These are phyloP conservation scores for Chlorociboria aeruginascens DNA, from an alignment of 495 filamentous ascomycete species.

Conservation along the genomic window DNA sequence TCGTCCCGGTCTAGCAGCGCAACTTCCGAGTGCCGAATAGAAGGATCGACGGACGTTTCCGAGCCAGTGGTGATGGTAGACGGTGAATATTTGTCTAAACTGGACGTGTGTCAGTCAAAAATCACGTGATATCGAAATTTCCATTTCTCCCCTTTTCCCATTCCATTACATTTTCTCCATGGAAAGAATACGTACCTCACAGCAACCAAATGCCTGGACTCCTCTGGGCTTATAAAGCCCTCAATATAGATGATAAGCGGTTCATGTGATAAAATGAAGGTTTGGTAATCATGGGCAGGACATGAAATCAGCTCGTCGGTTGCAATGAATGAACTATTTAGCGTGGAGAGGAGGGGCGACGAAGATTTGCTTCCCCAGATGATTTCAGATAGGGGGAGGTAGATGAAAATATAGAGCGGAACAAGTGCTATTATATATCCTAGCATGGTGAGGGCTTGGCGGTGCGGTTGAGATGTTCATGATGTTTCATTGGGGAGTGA, in stretches of 20 bases:
- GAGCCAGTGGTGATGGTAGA: constrained; percentile 42
- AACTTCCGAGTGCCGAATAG: constrained; percentile 43
- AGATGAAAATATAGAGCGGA: constrained; percentile 17
- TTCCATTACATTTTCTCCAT: background rate
- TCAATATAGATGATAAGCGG: constrained; percentile 47
- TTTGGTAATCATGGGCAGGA: constrained; percentile 13
- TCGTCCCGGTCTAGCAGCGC: constrained; percentile 42
- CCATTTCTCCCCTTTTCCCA: background rate
- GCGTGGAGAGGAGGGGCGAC: background rate
- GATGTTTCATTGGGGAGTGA: too few relatives aligned
- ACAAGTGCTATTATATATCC: constrained; percentile 15
- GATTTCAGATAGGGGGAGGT: constrained; percentile 15
- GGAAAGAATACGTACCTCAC: constrained; percentile 28
- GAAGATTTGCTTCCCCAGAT: constrained; percentile 2
- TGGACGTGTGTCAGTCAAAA: constrained; percentile 14
- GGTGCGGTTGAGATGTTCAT: too few relatives aligned
- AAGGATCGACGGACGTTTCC: constrained; percentile 31
- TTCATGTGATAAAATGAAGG: constrained; percentile 31
- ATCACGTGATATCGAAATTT: constrained; percentile 5
- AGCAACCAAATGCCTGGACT: constrained; percentile 37
- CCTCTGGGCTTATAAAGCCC: constrained; percentile 35
- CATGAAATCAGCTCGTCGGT: constrained; percentile 14
- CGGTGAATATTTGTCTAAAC: constrained; percentile 36
- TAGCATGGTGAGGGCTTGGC: constrained; percentile 8
- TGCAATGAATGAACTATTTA: constrained; percentile 16